phyloP scores from a whole-genome alignment of 2,329 filamentous ascomycete genomes.

The Epichloe amarillans region DNA sequence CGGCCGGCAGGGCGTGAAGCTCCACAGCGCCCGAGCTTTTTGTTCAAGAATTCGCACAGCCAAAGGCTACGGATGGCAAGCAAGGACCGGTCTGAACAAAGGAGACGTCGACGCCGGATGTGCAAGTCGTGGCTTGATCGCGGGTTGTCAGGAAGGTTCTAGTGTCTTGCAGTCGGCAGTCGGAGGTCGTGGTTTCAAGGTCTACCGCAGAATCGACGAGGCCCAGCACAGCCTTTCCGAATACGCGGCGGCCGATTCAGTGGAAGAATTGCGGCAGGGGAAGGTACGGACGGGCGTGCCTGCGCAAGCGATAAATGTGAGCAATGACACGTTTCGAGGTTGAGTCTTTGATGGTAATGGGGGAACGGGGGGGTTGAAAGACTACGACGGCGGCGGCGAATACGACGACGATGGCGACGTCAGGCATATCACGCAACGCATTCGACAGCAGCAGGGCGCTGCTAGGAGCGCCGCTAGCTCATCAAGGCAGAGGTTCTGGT shows the following conservation, averaged over 20 bases:
- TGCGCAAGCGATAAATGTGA: constrained; percentile 1
- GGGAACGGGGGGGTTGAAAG: background rate
- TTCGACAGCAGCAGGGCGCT: background rate
- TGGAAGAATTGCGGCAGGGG: constrained; percentile 1
- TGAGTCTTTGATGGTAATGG: background rate
- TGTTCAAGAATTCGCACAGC: constrained; percentile 3
- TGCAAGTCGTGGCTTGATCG: background rate
- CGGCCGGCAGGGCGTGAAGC: constrained; percentile 3
- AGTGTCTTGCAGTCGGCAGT: background rate
- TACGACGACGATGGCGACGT: constrained; percentile 3
- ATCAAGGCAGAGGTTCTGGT: background rate
- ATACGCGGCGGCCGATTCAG: constrained; percentile 2
- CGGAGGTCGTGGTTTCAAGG: background rate
- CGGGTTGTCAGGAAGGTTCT: background rate
- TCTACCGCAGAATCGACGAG: background rate
- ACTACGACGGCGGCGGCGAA: background rate
- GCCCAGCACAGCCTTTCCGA: constrained; percentile 3
- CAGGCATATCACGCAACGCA: background rate
- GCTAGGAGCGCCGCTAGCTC: background rate
- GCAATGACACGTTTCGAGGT: background rate
- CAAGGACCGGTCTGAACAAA: background rate
- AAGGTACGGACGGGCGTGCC: constrained; percentile 2
- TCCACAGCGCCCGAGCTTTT: constrained; percentile 1
- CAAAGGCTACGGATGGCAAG: constrained; percentile 1
- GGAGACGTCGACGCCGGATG: background rate